Evolutionary conservation across 2,329 filamentous ascomycete species (phyloP), one percentile per base, ranked within the genome.

Genomic region (Reticulascus tulasneorum): DNA sequence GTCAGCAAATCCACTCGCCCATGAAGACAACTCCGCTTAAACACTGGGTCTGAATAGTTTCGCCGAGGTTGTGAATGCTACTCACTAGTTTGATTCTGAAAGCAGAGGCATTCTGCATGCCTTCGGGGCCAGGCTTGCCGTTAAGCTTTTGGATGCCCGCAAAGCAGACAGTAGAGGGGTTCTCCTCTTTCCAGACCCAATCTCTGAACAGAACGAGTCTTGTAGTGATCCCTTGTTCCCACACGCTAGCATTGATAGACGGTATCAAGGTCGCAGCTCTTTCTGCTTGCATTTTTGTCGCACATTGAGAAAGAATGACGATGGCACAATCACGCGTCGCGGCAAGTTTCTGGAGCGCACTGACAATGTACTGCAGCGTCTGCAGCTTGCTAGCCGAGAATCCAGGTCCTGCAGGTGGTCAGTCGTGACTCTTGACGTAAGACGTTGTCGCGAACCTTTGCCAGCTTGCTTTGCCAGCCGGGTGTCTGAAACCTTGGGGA

Each of bases 191-290:
- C 62, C 71, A 76, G 43, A 68, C 73, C 75, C 78, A 90, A 62
- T 95, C 87, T 50, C 84, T 75, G 58, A 93, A 94, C 22, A 95
- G 60, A 17, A 84, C 82, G 42, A 95, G 58, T 35, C 88, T 74
- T 26, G 79, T 85, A 43, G 79, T 77, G 23, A 95, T 67, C 21
- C 80, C 83, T 45, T 78, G 79, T 42, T 95, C 89, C 90, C 90
- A 96, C 26, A 84, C 77, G 15, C 71, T 71, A 11, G 84, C 81
- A 38, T 83, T 83, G 44, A 96, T 71, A 25, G 86, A 79, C 12
- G 89, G 84, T 35, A 82, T 75, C 31, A 97, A 66, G 9, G 82
- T 75, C 11, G 89, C 84, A 47, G 71, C 75, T 46, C 66, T 71
- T 45, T 75, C 81, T 5, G 70, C 69, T 44, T 84, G 80, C 63